Conservation (phyloP, 768 basidiomycete species). For the Boletus speciosus region DNA sequence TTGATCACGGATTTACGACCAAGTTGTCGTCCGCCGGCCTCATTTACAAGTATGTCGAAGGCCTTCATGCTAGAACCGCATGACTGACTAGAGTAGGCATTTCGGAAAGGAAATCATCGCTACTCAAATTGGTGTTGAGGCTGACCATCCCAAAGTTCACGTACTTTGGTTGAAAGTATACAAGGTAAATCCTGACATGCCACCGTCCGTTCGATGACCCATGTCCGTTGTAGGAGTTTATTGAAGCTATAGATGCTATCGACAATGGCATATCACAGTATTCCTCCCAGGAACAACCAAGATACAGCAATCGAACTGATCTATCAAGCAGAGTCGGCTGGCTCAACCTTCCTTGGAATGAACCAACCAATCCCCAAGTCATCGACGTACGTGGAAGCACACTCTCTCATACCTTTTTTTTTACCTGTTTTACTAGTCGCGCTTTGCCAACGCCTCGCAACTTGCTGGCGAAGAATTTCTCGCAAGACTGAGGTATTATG, state of each 20-base stretch:
- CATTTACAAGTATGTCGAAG: slow-evolving; percentile 79
- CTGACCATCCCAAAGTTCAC: slow-evolving; percentile 61
- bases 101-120: slow-evolving; percentile 87
- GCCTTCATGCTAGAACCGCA: background rate
- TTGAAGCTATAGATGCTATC: slow-evolving; percentile 91
- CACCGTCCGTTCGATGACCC: background rate
- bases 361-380: slow-evolving; percentile 57
- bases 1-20: slow-evolving; percentile 82
- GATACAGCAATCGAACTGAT: slow-evolving; percentile 78
- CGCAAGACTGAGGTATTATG: slow-evolving; percentile 73
- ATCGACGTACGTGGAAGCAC: slow-evolving; percentile 60
- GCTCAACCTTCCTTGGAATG: slow-evolving; percentile 94
- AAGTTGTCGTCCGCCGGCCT: slow-evolving; percentile 92
- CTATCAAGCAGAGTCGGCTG: slow-evolving; percentile 77
- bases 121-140: slow-evolving; percentile 45
- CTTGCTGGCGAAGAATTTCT: slow-evolving; percentile 87
- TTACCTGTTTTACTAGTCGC: slow-evolving; percentile 43
- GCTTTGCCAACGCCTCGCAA: slow-evolving; percentile 74
- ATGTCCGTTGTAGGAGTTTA: slow-evolving; percentile 61
- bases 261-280: slow-evolving; percentile 94
- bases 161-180: slow-evolving; percentile 88
- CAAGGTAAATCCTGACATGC: slow-evolving; percentile 43
- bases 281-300: slow-evolving; percentile 56
- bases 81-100: slow-evolving; percentile 49
- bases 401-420: slow-evolving; percentile 1